These are phyloP conservation scores for Xerophyta viscosa DNA, from an alignment of 106 monocot species.

Conservation along the genomic window DNA sequence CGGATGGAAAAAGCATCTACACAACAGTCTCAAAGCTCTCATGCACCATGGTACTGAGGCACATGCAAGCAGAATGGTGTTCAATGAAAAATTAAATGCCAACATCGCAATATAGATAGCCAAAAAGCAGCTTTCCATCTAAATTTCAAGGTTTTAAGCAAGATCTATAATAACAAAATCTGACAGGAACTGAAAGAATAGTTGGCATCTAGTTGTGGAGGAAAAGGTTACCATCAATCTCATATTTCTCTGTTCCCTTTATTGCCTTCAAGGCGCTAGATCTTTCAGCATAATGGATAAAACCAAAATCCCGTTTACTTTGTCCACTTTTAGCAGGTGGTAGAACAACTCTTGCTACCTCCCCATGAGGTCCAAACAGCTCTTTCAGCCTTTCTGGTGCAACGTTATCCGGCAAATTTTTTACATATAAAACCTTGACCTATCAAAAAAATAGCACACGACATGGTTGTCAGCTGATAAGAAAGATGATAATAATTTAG, in stretches of 20 bases:
- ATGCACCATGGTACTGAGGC: too few species aligned
- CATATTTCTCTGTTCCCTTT: slow-evolving; percentile 80
- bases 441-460: slow-evolving; percentile 28
- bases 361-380: slow-evolving; percentile 82
- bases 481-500: too few species aligned
- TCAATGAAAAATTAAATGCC: too few species aligned
- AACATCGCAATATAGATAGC: too few species aligned
- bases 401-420: slow-evolving; percentile 83
- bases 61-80: too few species aligned
- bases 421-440: slow-evolving; percentile 93
- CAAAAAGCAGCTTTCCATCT: not conserved
- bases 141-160: not conserved
- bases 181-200: slow-evolving; percentile 73
- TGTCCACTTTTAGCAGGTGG: slow-evolving; percentile 79
- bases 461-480: too few species aligned
- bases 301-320: slow-evolving; percentile 82
- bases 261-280: slow-evolving; percentile 93
- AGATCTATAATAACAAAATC: too few species aligned
- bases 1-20: too few species aligned
- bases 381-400: slow-evolving; percentile 80
- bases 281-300: slow-evolving; percentile 94
- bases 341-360: slow-evolving; percentile 85
- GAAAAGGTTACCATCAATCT: too few species aligned
- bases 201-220: too few species aligned
- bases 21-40: too few species aligned